phyloP scores from a whole-genome alignment of 2,329 filamentous ascomycete species.

The Coniochaeta ligniaria region DNA sequence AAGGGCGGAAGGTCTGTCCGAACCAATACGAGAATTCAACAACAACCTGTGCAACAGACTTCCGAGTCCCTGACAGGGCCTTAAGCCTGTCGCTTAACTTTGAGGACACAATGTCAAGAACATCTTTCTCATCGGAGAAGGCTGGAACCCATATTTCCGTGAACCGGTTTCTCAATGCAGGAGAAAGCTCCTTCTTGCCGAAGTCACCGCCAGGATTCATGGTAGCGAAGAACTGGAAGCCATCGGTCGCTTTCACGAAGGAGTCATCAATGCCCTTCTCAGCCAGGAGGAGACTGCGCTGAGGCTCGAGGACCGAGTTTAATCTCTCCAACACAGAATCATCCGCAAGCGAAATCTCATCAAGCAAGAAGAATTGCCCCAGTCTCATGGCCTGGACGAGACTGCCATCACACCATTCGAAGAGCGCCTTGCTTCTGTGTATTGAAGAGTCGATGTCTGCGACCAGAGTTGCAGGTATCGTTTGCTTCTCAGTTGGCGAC shows the following conservation, averaged over 20 bases:
- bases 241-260: conserved; percentile 64
- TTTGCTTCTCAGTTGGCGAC: conserved; percentile 30
- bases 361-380: conserved; percentile 85
- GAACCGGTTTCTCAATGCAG: conserved; percentile 89
- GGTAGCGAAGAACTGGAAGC: conserved; percentile 94
- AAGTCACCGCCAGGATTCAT: conserved; percentile 99
- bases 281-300: conserved; percentile 77
- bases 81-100: conserved; percentile 58
- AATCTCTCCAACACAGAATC: conserved; percentile 94
- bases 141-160: conserved; percentile 98
- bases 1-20: conserved; percentile 70
- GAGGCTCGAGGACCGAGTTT: conserved; percentile 91
- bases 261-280: conserved; percentile 88
- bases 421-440: conserved; percentile 72
- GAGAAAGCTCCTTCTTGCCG: conserved; percentile 94
- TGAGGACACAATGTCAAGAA: conserved; percentile 74
- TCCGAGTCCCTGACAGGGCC: conserved; percentile 1
- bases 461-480: conserved; percentile 39
- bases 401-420: conserved; percentile 94
- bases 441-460: conserved; percentile 39
- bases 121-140: conserved; percentile 75
- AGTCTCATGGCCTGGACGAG: conserved; percentile 89
- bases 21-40: conserved; percentile 93
- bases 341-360: conserved; percentile 96
- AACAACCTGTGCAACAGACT: conserved; percentile 57